phyloP scores from a whole-genome alignment of 441 rosid species.

The Euphorbia celastroides region DNA sequence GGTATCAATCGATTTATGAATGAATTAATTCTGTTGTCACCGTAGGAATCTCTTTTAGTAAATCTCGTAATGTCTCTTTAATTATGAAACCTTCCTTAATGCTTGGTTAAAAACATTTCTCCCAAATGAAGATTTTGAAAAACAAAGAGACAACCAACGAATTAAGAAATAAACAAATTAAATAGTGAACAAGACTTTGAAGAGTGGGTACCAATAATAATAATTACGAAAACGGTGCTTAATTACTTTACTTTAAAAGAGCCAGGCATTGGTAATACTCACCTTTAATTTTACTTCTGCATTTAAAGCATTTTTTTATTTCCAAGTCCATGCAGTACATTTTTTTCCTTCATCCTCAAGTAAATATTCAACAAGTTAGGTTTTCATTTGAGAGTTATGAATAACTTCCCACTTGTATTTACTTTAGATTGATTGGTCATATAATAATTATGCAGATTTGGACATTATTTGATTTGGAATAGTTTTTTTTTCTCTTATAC shows the following conservation, averaged over 20 bases:
- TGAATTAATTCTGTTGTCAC: too few relatives aligned
- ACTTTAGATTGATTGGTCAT: not conserved
- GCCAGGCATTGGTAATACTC: not conserved
- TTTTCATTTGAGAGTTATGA: not conserved
- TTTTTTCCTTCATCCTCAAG: not conserved
- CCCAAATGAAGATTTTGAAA: not conserved
- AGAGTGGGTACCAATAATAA: not conserved
- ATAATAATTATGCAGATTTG: not conserved
- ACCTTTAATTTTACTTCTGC: not conserved
- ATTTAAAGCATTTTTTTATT: not conserved
- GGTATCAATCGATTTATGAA: too few relatives aligned
- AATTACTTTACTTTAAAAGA: not conserved
- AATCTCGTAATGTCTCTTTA: too few relatives aligned
- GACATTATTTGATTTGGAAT: too few relatives aligned
- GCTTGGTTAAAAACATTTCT: not conserved
- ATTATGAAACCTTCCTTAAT: too few relatives aligned
- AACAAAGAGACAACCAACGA: not conserved
- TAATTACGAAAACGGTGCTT: constrained; percentile 9
- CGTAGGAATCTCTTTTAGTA: too few relatives aligned
- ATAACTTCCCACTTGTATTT: not conserved
- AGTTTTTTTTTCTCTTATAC: too few relatives aligned
- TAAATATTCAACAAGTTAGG: not conserved
- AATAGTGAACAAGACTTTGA: not conserved
- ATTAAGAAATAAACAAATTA: not conserved
- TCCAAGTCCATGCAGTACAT: not conserved